phyloP scores from a whole-genome alignment of 352 stramenopile species.

The Phytopythium oedochilum region DNA sequence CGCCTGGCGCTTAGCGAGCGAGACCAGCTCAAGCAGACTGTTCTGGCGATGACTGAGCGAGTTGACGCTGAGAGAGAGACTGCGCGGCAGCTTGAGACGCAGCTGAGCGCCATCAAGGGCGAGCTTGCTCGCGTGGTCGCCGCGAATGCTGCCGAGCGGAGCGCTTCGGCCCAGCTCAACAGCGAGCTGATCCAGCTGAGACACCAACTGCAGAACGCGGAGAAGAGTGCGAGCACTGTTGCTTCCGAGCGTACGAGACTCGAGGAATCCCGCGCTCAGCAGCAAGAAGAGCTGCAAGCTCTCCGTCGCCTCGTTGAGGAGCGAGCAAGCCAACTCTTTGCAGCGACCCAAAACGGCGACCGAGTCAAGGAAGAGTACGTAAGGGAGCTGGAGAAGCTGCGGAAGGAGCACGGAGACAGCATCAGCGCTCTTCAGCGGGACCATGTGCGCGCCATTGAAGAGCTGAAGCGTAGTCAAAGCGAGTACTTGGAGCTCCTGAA shows the following conservation, averaged over 20 bases:
- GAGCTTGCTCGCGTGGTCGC: constrained; percentile 37
- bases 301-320: constrained; percentile 26
- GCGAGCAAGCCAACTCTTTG: constrained; percentile 34
- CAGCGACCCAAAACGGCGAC: constrained; percentile 21
- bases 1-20: constrained; percentile 31
- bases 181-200: constrained; percentile 57
- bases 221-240: constrained; percentile 38
- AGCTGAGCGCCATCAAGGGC: constrained; percentile 39
- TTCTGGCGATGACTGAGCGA: constrained; percentile 29
- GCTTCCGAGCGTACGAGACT: constrained; percentile 33
- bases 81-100: constrained; percentile 33
- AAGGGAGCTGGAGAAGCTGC: constrained; percentile 41
- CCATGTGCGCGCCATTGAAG: constrained; percentile 31
- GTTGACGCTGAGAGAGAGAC: constrained; percentile 33
- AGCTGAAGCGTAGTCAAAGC: constrained; percentile 35
- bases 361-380: constrained; percentile 41
- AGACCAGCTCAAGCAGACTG: constrained; percentile 50
- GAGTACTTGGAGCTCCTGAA: constrained; percentile 44
- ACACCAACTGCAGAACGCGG: constrained; percentile 34
- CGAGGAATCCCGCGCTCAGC: constrained; percentile 27
- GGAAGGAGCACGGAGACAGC: constrained; percentile 25
- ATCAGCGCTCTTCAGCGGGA: constrained; percentile 41
- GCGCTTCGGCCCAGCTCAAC: constrained; percentile 24
- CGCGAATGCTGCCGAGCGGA: constrained; percentile 30
- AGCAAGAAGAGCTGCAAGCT: constrained; percentile 24